Evolutionary conservation across 116 monocot species (phyloP).

Genomic region (Phalaenopsis hybrid): DNA sequence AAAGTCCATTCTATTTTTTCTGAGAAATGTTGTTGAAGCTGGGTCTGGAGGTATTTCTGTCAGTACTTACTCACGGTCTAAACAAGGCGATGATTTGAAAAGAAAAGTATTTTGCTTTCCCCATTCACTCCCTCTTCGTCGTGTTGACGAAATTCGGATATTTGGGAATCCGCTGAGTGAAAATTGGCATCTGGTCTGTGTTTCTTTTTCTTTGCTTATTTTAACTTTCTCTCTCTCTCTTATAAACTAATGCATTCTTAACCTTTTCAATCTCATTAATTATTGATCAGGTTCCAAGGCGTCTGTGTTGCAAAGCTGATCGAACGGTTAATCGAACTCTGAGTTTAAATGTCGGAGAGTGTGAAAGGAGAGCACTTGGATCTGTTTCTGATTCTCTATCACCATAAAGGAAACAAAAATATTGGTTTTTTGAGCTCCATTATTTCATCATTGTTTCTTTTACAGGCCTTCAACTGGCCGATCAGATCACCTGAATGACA

Average conservation of each 20-base stretch:
- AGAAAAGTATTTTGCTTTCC: conserved; percentile 85
- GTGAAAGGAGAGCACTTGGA: conserved; percentile 28
- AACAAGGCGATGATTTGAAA: conserved; percentile 44
- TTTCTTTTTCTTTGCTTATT: neutral
- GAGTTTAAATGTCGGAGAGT: conserved; percentile 42
- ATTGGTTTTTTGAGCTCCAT: conserved; percentile 2
- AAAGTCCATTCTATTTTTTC: conserved; percentile 70
- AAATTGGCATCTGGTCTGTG: conserved; percentile 74
- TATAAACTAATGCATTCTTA: neutral
- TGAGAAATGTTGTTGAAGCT: conserved; percentile 56
- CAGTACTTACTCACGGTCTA: conserved; percentile 43
- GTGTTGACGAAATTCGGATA: conserved; percentile 52
- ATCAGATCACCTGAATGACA: neutral
- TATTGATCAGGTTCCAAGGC: conserved; percentile 48
- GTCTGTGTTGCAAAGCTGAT: conserved; percentile 46
- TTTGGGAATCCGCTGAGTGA: conserved; percentile 39
- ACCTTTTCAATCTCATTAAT: neutral
- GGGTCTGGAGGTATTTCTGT: conserved; percentile 33
- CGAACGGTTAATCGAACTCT: conserved; percentile 35
- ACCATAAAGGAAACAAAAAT: conserved; percentile 2
- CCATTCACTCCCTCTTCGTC: conserved; percentile 43
- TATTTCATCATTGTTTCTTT: neutral
- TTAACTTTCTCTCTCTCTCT: neutral
- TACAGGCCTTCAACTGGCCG: neutral
- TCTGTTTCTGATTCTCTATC: conserved; percentile 45